Evolutionary conservation across 106 monocot species (phyloP).

Genomic region (Platanthera guangdongensis): DNA sequence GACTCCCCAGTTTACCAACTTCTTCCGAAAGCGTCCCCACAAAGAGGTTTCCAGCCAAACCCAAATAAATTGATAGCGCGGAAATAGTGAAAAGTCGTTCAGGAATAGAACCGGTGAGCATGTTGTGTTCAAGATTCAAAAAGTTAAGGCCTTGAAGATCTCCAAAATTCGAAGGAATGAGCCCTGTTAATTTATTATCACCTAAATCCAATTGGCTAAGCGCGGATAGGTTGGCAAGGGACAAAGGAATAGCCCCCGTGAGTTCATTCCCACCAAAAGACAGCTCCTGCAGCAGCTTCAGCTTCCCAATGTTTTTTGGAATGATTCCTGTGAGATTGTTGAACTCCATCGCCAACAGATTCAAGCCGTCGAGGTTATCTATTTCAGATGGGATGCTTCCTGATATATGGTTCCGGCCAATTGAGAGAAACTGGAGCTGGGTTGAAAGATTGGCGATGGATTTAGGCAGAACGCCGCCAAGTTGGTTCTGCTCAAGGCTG

Average conservation of each 20-base stretch:
- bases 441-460: background rate
- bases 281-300: background rate
- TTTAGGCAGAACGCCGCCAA: slow-evolving; percentile 14
- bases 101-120: background rate
- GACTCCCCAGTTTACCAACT: slow-evolving; percentile 6
- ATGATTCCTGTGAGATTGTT: background rate
- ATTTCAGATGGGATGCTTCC: background rate
- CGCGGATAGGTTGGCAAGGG: slow-evolving; percentile 8
- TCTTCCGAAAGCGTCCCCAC: slow-evolving; percentile 5
- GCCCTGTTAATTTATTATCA: slow-evolving; percentile 1
- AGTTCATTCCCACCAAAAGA: background rate
- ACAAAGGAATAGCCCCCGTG: background rate
- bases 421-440: background rate
- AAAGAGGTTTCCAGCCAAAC: slow-evolving; percentile 10
- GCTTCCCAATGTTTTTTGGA: background rate
- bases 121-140: slow-evolving; percentile 6
- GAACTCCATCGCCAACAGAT: background rate
- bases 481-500: slow-evolving; percentile 3
- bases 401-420: background rate
- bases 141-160: background rate
- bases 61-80: background rate
- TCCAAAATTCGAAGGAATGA: background rate
- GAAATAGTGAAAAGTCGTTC: background rate
- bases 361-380: background rate
- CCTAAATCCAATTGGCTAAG: background rate